Conservation (phyloP, 1,284 basidiomycete genomes). For the Moesziomyces aphidis region DNA sequence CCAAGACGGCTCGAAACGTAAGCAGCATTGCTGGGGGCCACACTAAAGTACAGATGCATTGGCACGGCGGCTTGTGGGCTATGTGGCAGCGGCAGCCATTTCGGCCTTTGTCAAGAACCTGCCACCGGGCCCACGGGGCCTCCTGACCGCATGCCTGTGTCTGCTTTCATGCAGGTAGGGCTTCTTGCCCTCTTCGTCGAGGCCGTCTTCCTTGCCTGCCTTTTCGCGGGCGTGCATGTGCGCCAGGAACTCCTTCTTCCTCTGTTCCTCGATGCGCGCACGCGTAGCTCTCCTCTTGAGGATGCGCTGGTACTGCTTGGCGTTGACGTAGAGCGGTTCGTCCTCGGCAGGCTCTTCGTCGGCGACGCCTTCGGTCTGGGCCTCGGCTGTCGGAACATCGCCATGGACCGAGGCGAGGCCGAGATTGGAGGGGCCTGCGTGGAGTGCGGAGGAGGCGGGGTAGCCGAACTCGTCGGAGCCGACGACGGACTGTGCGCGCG, state of each 20-base stretch:
- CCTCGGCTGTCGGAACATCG: slow-evolving; percentile 7
- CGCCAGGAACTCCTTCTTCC: slow-evolving; percentile 52
- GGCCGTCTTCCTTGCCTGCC: slow-evolving; percentile 33
- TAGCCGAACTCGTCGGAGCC: slow-evolving; percentile 42
- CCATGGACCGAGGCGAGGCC: slow-evolving; percentile 28
- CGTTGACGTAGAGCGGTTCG: slow-evolving; percentile 66
- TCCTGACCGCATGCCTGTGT: slow-evolving; percentile 96
- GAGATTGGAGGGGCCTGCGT: slow-evolving; percentile 31
- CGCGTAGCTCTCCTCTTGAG: slow-evolving; percentile 60
- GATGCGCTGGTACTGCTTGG: slow-evolving; percentile 66
- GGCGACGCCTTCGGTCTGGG: slow-evolving; percentile 10
- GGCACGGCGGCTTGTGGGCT: neutral
- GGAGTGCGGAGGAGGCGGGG: slow-evolving; percentile 19
- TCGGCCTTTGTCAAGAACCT: slow-evolving; percentile 77
- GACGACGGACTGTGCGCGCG: slow-evolving; percentile 30
- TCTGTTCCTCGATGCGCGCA: slow-evolving; percentile 61
- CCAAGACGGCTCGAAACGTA: slow-evolving; percentile 14
- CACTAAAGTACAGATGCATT: no score
- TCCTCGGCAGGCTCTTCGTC: slow-evolving; percentile 49
- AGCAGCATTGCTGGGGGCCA: neutral
- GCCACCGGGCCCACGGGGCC: slow-evolving; percentile 94
- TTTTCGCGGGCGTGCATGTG: slow-evolving; percentile 53
- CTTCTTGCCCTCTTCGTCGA: slow-evolving; percentile 71
- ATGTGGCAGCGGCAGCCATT: slow-evolving; percentile 23
- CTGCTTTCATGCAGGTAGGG: slow-evolving; percentile 97